Conservation (phyloP, 805 yeast species). For the Komagataella populi region DNA sequence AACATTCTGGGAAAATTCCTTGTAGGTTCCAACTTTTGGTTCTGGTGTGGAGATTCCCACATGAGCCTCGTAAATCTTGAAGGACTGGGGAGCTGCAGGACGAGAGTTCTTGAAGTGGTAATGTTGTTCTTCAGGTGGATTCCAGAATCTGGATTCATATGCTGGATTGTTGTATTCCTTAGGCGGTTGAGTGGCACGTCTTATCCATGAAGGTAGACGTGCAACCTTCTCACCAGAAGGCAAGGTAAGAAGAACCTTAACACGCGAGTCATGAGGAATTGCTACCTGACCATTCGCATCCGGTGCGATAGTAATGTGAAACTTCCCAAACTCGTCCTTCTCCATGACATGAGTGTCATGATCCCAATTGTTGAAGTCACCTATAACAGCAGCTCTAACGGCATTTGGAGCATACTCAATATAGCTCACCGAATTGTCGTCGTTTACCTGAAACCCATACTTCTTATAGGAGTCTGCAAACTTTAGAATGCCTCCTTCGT, state of each 20-base stretch:
- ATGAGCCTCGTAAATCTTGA: constrained; percentile 89
- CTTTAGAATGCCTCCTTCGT: constrained; percentile 51
- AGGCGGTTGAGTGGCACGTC: constrained; percentile 67
- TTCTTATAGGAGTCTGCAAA: constrained; percentile 67
- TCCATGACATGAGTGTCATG: constrained; percentile 37
- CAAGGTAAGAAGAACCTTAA: constrained; percentile 53
- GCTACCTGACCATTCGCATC: constrained; percentile 35
- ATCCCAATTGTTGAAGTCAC: constrained; percentile 87
- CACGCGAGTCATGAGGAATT: constrained; percentile 70
- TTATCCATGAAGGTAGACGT: constrained; percentile 82
- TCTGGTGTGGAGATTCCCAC: constrained; percentile 90
- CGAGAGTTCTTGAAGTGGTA: constrained; percentile 53
- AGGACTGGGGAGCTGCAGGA: constrained; percentile 40
- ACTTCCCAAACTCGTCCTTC: constrained; percentile 60
- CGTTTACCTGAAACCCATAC: constrained; percentile 65
- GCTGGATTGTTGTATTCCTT: constrained; percentile 30
- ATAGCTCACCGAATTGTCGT: constrained; percentile 42
- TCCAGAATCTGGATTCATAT: constrained; percentile 91
- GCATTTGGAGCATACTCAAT: constrained; percentile 93
- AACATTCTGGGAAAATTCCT: constrained; percentile 67
- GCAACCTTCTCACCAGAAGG: constrained; percentile 62
- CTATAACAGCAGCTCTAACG: constrained; percentile 57
- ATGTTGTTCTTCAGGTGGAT: constrained; percentile 35
- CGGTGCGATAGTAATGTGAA: constrained; percentile 48
- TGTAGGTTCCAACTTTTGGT: constrained; percentile 72